Base-by-base conservation (phyloP, 345 rosid genomes). In the Combretum micranthum region DNA sequence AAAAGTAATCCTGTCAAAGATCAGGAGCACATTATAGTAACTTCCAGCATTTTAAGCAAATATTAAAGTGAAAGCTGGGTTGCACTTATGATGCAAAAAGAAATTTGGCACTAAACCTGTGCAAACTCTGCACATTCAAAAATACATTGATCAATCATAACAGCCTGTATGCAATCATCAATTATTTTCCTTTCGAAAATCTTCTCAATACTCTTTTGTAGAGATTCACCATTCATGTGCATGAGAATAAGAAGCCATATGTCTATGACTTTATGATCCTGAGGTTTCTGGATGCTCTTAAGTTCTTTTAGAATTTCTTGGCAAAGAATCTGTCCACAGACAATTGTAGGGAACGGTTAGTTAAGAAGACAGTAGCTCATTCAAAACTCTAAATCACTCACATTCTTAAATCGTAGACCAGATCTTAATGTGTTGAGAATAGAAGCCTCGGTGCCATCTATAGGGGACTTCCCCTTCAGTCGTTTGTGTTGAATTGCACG, bases 281-380 rank as follows among this genome's bases (percentile, higher is more conserved):
- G 72, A 22, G 97, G 91, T 60, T 72, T 82, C 57, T 80, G 72
- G 44, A 89, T 74, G 73, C 82, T 48, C 21, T 65, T 74, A 66
- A 89, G 58, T 79, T 82, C 87, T 72, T 82, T 89, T 65, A 86
- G 55, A 59, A 89, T 76, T 77, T 89, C 97, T 67, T 80, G 87
- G 65, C 87, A 79, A 57, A 89, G 87, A 58, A 82, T 74, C 97
- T 89, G 67, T 32, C 39, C 39, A 32, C 32, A 51, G 20, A 20
- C 23, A 49, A 18, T 19, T 51, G 22, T 44, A 17, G 52, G n/a
- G 51, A 18, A 50, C 32, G 20, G 1, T 2, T 42, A 46, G 18
- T 15, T 52, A 12, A 20, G n/a, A 42, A 18, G 20, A 42, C 13
- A 9, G 52, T 11, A 25, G 55, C 58, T 68, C 37, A 13, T 48